Base-by-base conservation (phyloP, 257 asterid species). In the Anisodus tanguticus region DNA sequence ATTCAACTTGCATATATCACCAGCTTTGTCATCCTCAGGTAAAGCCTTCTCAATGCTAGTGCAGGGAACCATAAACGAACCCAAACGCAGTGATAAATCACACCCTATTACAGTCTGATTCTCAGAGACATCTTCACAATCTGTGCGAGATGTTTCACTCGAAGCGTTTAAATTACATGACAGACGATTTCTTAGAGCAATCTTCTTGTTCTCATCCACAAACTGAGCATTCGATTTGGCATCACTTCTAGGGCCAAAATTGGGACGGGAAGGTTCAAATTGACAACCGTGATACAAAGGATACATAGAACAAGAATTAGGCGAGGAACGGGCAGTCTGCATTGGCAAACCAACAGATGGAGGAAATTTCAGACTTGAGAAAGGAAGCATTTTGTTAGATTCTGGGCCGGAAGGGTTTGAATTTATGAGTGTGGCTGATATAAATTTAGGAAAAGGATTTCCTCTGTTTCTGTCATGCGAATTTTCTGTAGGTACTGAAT, bases 61-160 rank as follows among this genome's bases (percentile, higher is more conserved):
- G 83, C 84, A 37, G 41, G 94, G 91, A 83, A 68, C 91, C 69
- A 53, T 88, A 49, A 85, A 41, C 71, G 93, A 88, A n/a, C 98
- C 99, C 84, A 96, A 83, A 6, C 98, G 90, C 90, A 94, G 85
- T 12, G 99, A 92, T 83, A 94, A 87, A 89, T 96, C 98, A 83
- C 99, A 96, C 63, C 87, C 92, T 19, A 64, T 77, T 59, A 82
- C 89, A 81, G 85, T 83, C 70, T 86, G 87, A 76, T 83, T 88
- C 58, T 83, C 88, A 67, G 85, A 76, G 64, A 76, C 43, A 55
- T 72, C 72, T 37, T 82, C 67, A 35, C 35, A 84, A 78, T 87
- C 74, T 31, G 89, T 69, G 11, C 78, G 90, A 62, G 54, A 82
- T 53, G 31, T n/a, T 71, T 58, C 80, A 17, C 62, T 84, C 16